A percentile compares a stretch with the other conserved stretches of the same genome.
These are phyloP conservation scores for Spirogloea muscicola DNA, from an alignment of 139 green algal species.

Conservation along the genomic window DNA sequence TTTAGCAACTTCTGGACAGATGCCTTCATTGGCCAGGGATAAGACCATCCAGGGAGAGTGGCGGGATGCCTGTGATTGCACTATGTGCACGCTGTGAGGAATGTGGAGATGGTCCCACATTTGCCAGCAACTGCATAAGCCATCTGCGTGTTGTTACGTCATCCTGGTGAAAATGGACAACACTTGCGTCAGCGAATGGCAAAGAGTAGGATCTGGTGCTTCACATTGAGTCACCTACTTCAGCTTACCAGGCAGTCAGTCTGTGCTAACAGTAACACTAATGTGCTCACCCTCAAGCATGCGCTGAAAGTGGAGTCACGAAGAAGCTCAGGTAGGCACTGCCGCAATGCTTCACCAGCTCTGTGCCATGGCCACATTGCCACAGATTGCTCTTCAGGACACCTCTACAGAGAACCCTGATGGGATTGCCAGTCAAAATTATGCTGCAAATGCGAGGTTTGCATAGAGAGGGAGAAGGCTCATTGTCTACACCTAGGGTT, in stretches of 20 bases:
- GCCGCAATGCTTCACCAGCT: constrained; percentile 85
- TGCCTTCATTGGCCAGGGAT: no score
- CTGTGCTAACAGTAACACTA: no score
- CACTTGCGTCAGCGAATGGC: background rate
- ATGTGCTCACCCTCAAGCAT: constrained; percentile 77
- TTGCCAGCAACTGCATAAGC: constrained; percentile 90
- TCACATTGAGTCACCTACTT: background rate
- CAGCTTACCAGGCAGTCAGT: no score
- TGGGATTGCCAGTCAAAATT: no score
- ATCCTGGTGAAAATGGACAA: constrained; percentile 49
- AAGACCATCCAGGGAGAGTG: no score
- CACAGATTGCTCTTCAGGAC: background rate
- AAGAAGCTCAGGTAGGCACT: constrained; percentile 89
- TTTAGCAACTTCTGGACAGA: no score
- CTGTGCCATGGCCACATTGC: constrained; percentile 32
- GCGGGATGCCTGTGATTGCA: no score
- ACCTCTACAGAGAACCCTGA: no score
- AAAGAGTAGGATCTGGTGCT: background rate
- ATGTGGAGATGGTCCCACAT: constrained; percentile 65
- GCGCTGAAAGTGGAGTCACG: constrained; percentile 81
- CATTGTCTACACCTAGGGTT: constrained; percentile 55
- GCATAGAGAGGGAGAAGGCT: background rate
- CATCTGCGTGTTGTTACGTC: constrained; percentile 84
- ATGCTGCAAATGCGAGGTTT: background rate
- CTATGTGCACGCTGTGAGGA: no score